Evolutionary conservation across 2,329 filamentous ascomycete genomes (phyloP).

Genomic region (Pseudocercospora cruenta): DNA sequence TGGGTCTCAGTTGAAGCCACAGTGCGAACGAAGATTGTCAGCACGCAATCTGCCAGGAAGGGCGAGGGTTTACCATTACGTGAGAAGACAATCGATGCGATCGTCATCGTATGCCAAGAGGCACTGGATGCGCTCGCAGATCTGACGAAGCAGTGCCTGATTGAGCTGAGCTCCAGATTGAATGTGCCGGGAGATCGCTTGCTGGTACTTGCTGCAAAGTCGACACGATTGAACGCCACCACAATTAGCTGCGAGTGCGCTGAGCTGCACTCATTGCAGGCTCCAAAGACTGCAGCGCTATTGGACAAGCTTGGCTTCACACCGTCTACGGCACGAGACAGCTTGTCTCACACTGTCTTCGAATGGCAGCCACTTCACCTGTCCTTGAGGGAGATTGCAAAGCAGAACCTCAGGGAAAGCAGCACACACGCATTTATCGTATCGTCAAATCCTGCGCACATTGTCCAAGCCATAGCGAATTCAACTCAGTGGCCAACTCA

Average conservation of each 20-base stretch:
- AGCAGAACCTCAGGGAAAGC: conserved; percentile 12
- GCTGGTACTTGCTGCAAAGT: conserved; percentile 15
- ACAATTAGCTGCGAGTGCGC: conserved; percentile 21
- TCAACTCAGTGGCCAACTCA: conserved; percentile 24
- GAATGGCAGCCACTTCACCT: conserved; percentile 22
- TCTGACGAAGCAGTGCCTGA: conserved; percentile 20
- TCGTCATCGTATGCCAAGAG: conserved; percentile 22
- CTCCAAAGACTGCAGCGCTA: conserved; percentile 19
- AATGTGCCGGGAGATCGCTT: conserved; percentile 21
- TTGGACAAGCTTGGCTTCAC: conserved; percentile 25
- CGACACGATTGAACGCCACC: conserved; percentile 4
- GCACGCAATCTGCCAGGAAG: neutral
- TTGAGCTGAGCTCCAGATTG: conserved; percentile 24
- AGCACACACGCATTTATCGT: conserved; percentile 22
- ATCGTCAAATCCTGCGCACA: conserved; percentile 15
- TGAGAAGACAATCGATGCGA: conserved; percentile 17
- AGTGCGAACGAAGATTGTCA: conserved; percentile 27
- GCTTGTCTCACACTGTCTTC: neutral
- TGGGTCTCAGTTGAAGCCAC: conserved; percentile 38
- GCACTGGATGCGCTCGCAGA: conserved; percentile 6
- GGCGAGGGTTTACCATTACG: neutral
- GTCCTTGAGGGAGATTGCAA: conserved; percentile 7
- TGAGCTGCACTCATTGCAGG: conserved; percentile 20
- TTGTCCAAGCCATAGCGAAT: conserved; percentile 19
- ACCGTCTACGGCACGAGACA: conserved; percentile 15